Evolutionary conservation across 371 early-diverging fungal genomes (phyloP), one percentile per base, ranked within the genome.

Genomic region (Mortierella sp.): DNA sequence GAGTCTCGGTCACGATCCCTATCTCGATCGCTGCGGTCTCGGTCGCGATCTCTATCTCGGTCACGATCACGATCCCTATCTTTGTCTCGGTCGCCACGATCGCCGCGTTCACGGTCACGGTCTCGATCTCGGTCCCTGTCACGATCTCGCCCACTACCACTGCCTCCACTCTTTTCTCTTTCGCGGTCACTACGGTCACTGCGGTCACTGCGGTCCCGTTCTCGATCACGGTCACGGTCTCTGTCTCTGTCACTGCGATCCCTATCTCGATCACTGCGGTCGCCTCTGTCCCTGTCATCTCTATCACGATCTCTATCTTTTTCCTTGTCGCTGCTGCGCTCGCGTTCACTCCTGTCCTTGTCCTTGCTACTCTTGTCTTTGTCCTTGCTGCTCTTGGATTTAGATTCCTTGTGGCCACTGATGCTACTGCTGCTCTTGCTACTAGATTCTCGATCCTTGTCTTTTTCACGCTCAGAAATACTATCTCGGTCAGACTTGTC

Each of bases 111-210:
- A 37, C 75, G 68, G 26, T 68, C 70, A 29, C 65, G 64, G 23
- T 68, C 75, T 12, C 73, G 13, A 32, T 74, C 75, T 8, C 75
- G 64, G 28, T 75, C 75, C 9, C 71, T 53, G 42, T 70, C 71
- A 0, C 71, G 64, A 49, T 68, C 69, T 29, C 54, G 45, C n/a
- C 45, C 45, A 45, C 45, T 45, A 17, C 45, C n/a, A 17, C 45
- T 45, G 3, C 45, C 61, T 9, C 73, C 49, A 35, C 53, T 28
- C 53, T 53, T 53, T 28, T 69, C 70, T 19, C 60, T 34, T 17
- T 66, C 72, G 10, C 71, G 35, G 8, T 64, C 59, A 15, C 59
- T 34, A 15, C 66, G 64, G 37, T 65, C 60, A 10, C 61, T 28
- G 15, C 66, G 64, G 28, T 65, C 65, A 23, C 53, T 51, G 22